Base-by-base conservation (phyloP, 345 rosid genomes). In the Sisymbrium irio region DNA sequence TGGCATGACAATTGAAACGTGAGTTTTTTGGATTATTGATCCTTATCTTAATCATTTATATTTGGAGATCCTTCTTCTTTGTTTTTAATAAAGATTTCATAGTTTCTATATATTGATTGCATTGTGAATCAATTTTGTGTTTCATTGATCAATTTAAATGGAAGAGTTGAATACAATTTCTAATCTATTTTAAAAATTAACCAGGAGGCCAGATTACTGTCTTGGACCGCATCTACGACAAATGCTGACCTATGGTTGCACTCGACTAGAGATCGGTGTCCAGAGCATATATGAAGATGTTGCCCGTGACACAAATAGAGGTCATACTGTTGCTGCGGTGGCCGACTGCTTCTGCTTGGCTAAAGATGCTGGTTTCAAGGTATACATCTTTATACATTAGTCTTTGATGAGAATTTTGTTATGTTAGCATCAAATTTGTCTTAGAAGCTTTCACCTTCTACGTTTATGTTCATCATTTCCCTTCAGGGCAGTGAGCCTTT, bases 1-100 rank as follows among this genome's bases (percentile, higher is more conserved):
- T 44, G 99, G 99, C 82, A 96, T 96, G 99, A 96, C 98, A 0
- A 92, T 96, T 67, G 98, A 96, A 82, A 92, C 99, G 99, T 95
- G 83, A 89, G 92, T 82, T 53, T 25, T 42, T 60, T 37, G 12
- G 30, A 30, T 36, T 30, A 33, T 54, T 25, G 14, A 69, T 44
- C 56, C 28, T 28, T 32, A 30, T 37, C 56, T 36, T 17, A 61
- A 17, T 5, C 18, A 30, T 14, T 55, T 79, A 28, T 41, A 35
- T 51, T 13, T 11, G 49, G 13, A 37, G 3, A 36, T 40, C 56
- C 42, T 13, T 20, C 9, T 18, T 62, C 14, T 45, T 8, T 14
- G 12, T 7, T 33, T n/a, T 14, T 55, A 4, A 30, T 42, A 12
- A 12, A 61, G 50, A 27, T 62, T 68, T 35, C 5, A 0, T 69